These are phyloP conservation scores for Venturia carpophila DNA, from an alignment of 2,329 filamentous ascomycete genomes.

Conservation along the genomic window DNA sequence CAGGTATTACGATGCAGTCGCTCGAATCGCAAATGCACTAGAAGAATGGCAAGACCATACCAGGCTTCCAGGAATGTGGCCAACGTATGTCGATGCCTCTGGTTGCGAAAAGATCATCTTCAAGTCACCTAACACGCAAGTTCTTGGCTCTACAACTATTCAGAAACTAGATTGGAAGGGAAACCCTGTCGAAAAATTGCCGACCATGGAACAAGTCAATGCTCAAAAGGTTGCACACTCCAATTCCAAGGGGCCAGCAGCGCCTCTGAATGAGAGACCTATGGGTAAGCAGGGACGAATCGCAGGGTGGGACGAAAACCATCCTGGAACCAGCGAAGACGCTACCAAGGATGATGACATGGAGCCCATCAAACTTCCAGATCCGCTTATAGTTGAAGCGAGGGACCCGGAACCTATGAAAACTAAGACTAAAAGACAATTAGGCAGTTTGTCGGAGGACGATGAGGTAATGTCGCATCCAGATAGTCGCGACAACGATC, in stretches of 20 bases:
- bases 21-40: constrained; percentile 50
- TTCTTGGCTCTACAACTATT: not conserved
- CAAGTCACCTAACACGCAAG: not conserved
- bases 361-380: constrained; percentile 10
- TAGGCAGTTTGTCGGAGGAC: not conserved
- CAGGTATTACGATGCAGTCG: constrained; percentile 54
- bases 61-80: constrained; percentile 56
- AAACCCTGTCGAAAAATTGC: not conserved
- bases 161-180: constrained; percentile 16
- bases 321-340: not conserved
- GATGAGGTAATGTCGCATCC: constrained; percentile 2
- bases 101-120: constrained; percentile 26
- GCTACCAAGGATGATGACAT: not conserved
- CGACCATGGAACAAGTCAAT: not conserved
- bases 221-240: not conserved
- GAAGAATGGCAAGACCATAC: constrained; percentile 48
- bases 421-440: constrained; percentile 8
- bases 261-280: not conserved
- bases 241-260: not conserved
- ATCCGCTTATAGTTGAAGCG: constrained; percentile 2
- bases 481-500: constrained; percentile 5
- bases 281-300: constrained; percentile 3
- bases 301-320: not conserved
- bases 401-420: not conserved
- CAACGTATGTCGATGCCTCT: constrained; percentile 44